Percentiles rank a stretch among this genome's conserved stretches.
Evolutionary conservation across 2,329 filamentous ascomycete species (phyloP).

Genomic region (Neonectria sp.): DNA sequence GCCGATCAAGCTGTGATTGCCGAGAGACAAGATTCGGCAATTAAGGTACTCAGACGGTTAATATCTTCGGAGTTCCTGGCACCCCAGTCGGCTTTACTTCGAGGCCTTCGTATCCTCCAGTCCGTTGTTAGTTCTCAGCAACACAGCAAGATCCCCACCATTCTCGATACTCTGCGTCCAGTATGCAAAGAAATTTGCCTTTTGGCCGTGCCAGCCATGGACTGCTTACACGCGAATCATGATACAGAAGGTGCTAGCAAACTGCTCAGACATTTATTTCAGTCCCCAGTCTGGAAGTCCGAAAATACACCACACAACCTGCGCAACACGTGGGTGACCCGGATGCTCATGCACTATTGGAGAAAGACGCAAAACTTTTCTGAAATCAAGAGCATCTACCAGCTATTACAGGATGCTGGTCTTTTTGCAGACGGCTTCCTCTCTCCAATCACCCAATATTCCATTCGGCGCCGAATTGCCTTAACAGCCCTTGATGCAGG

Average conservation of each 20-base stretch:
- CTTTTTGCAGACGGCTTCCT: constrained; percentile 43
- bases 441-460: constrained; percentile 42
- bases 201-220: constrained; percentile 42
- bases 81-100: constrained; percentile 29
- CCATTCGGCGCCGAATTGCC: constrained; percentile 48
- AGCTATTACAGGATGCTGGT: constrained; percentile 47
- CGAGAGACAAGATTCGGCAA: constrained; percentile 33
- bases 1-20: background rate
- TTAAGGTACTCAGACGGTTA: constrained; percentile 37
- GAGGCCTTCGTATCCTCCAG: constrained; percentile 46
- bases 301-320: constrained; percentile 18
- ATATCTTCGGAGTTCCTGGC: constrained; percentile 31
- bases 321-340: constrained; percentile 40
- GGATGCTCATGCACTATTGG: constrained; percentile 47
- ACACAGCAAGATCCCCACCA: constrained; percentile 35
- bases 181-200: constrained; percentile 43
- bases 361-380: constrained; percentile 43
- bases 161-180: constrained; percentile 42
- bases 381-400: constrained; percentile 47
- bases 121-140: constrained; percentile 34
- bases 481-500: constrained; percentile 47
- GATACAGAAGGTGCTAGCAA: constrained; percentile 36
- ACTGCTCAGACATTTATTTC: constrained; percentile 35
- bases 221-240: constrained; percentile 31
- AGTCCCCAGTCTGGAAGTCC: constrained; percentile 12